A percentile compares a stretch with the other conserved stretches of the same genome.
Conservation (phyloP, 139 green algal genomes). For the Coelastrella sp. region DNA sequence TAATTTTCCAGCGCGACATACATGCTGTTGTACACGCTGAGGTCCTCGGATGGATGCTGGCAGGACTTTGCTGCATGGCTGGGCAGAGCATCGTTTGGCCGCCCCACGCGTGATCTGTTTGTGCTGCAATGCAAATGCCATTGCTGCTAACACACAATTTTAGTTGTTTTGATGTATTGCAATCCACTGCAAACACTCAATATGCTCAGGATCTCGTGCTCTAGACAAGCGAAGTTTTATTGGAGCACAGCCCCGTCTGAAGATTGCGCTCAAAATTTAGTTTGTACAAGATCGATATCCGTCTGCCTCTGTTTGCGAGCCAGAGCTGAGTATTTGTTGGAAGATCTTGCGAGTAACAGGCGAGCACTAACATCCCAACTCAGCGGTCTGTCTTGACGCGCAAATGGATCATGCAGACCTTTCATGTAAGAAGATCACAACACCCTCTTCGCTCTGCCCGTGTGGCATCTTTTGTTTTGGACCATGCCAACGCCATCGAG, state of each 20-base stretch:
- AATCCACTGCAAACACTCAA: no score
- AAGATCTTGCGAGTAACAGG: constrained; percentile 7
- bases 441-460: no score
- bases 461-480: no score
- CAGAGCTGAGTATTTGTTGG: not conserved
- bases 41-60: not conserved
- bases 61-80: not conserved
- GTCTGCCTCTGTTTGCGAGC: not conserved
- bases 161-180: no score
- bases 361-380: not conserved
- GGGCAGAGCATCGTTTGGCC: not conserved
- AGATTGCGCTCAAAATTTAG: no score
- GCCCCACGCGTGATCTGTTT: not conserved
- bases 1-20: not conserved
- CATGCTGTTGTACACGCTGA: not conserved
- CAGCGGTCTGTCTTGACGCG: no score
- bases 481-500: no score
- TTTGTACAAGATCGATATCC: not conserved
- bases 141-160: not conserved
- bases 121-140: not conserved
- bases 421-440: no score
- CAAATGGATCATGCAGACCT: no score
- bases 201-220: no score
- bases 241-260: no score
- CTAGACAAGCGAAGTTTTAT: no score